phyloP scores from a whole-genome alignment of 208 protist species.

The Angomonas deanei region DNA sequence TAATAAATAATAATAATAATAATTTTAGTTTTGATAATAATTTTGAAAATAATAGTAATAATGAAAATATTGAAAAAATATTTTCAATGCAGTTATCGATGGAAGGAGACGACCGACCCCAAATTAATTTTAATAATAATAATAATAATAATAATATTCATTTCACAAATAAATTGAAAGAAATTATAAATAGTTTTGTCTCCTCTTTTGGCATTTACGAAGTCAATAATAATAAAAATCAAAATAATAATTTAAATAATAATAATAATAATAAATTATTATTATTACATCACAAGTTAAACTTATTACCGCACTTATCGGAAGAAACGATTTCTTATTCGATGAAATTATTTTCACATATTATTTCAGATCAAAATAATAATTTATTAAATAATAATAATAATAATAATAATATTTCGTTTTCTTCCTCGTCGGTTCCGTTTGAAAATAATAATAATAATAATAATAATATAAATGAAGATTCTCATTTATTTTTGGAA shows the following conservation, averaged over 20 bases:
- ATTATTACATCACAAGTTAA: neutral
- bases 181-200: no score
- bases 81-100: neutral
- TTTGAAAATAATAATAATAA: constrained; percentile 1
- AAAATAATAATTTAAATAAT: constrained; percentile 1
- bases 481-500: neutral
- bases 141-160: neutral
- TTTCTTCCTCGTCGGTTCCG: no score
- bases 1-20: no score
- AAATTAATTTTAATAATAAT: constrained; percentile 1
- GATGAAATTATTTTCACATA: neutral
- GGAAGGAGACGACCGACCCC: neutral
- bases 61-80: neutral
- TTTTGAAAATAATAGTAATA: neutral
- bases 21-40: neutral
- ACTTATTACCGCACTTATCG: neutral
- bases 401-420: neutral
- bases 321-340: neutral
- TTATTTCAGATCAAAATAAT: neutral
- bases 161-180: no score
- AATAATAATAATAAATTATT: constrained; percentile 1
- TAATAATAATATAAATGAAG: neutral
- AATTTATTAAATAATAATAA: neutral
- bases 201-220: no score
- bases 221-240: no score